These are phyloP conservation scores for Cytospora piceicola DNA, from an alignment of 2,329 filamentous ascomycete genomes.

Conservation along the genomic window DNA sequence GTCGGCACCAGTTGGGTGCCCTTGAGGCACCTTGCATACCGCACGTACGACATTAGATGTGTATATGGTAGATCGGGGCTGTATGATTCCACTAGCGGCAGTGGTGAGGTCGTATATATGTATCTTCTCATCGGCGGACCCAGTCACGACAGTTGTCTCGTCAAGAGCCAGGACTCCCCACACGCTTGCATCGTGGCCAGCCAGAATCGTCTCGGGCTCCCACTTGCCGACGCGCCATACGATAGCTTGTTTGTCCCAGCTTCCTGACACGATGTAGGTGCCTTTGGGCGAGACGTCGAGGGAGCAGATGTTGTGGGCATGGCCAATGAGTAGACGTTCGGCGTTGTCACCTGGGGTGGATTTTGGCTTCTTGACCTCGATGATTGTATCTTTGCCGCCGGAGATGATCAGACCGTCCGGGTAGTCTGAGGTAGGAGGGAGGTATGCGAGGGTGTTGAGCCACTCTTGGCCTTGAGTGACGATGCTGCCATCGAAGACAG, in stretches of 20 bases:
- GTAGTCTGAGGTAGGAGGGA: conserved; percentile 68
- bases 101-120: conserved; percentile 77
- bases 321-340: conserved; percentile 83
- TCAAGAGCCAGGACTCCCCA: conserved; percentile 92
- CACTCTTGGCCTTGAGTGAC: conserved; percentile 81
- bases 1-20: conserved; percentile 81
- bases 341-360: conserved; percentile 73
- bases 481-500: conserved; percentile 76
- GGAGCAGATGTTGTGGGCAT: conserved; percentile 85
- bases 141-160: conserved; percentile 81
- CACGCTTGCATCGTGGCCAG: conserved; percentile 79
- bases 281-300: conserved; percentile 77
- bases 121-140: conserved; percentile 87
- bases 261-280: conserved; percentile 81
- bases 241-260: conserved; percentile 89
- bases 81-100: conserved; percentile 57
- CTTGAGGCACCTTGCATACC: conserved; percentile 77
- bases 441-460: conserved; percentile 81
- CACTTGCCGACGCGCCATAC: conserved; percentile 87
- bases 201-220: conserved; percentile 73
- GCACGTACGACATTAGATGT: conserved; percentile 85
- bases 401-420: conserved; percentile 84
- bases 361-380: conserved; percentile 80
- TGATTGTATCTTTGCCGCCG: conserved; percentile 88
- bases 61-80: conserved; percentile 58